Conservation (phyloP, 805 yeast genomes). For the Barnettozyma sp. region DNA sequence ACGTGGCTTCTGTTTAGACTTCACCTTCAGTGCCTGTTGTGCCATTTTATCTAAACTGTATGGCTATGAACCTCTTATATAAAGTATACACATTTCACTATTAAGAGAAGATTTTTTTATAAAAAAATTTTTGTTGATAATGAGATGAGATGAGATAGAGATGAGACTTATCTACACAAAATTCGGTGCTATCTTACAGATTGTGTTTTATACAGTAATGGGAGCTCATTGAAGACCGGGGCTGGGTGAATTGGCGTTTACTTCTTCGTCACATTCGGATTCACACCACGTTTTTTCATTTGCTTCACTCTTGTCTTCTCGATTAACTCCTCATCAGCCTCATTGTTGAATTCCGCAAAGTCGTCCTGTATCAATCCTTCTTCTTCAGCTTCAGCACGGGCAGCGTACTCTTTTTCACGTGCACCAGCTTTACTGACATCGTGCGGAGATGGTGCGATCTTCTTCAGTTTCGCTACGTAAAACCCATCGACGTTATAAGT, state of each 20-base stretch:
- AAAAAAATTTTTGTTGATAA: neutral
- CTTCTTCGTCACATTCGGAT: conserved; percentile 41
- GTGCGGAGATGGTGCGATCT: conserved; percentile 79
- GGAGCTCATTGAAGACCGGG: no score
- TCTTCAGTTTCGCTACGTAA: conserved; percentile 93
- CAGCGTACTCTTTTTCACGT: conserved; percentile 70
- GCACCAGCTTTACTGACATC: conserved; percentile 86
- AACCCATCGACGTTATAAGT: conserved; percentile 98
- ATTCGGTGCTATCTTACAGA: no score
- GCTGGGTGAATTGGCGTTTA: no score
- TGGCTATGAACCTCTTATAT: no score
- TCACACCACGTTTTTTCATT: conserved; percentile 64
- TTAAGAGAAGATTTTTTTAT: neutral
- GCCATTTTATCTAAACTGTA: no score
- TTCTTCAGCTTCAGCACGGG: conserved; percentile 71
- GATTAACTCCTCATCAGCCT: conserved; percentile 68
- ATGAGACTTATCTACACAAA: no score
- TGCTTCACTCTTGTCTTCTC: conserved; percentile 58
- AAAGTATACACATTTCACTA: neutral
- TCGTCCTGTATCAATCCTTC: conserved; percentile 82
- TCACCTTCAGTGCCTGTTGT: conserved; percentile 63
- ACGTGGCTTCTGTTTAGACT: conserved; percentile 30
- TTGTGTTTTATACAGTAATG: no score
- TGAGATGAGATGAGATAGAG: no score
- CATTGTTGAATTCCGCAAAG: conserved; percentile 66